These are phyloP conservation scores for Polyporus arcularius DNA, from an alignment of 768 basidiomycete genomes.

Conservation along the genomic window DNA sequence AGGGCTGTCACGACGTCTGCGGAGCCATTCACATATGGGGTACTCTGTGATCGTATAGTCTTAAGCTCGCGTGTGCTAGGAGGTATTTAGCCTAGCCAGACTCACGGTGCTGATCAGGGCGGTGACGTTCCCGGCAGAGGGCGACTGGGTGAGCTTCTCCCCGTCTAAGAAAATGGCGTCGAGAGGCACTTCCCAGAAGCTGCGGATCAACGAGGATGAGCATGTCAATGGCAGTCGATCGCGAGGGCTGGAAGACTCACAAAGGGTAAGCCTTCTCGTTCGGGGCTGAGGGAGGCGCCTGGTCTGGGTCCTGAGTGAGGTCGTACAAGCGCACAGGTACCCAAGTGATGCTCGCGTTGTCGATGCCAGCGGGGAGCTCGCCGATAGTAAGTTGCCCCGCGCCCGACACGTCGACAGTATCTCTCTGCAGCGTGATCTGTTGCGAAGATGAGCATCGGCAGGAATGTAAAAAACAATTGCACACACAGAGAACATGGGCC, in stretches of 20 bases:
- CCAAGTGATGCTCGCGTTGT: conserved; percentile 62
- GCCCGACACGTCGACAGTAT: conserved; percentile 65
- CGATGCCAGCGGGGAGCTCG: conserved; percentile 55
- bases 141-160: conserved; percentile 37
- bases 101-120: conserved; percentile 73
- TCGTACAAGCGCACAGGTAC: conserved; percentile 61
- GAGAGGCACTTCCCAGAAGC: conserved; percentile 66
- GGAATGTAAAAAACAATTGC: neutral
- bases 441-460: neutral
- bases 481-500: conserved; percentile 38
- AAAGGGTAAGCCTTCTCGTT: conserved; percentile 50
- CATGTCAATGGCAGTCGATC: neutral
- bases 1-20: conserved; percentile 61
- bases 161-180: conserved; percentile 77
- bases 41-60: conserved; percentile 51
- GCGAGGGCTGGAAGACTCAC: conserved; percentile 11
- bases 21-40: conserved; percentile 75
- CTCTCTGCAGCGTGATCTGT: conserved; percentile 64
- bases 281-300: conserved; percentile 42
- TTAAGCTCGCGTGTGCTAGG: neutral
- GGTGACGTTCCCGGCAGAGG: conserved; percentile 36
- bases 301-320: conserved; percentile 41
- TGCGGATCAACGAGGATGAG: neutral
- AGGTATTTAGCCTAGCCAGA: neutral
- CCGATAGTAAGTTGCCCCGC: conserved; percentile 71